Base-by-base conservation (phyloP, 2,329 filamentous ascomycete species). In the Graphilbum fragrans region DNA sequence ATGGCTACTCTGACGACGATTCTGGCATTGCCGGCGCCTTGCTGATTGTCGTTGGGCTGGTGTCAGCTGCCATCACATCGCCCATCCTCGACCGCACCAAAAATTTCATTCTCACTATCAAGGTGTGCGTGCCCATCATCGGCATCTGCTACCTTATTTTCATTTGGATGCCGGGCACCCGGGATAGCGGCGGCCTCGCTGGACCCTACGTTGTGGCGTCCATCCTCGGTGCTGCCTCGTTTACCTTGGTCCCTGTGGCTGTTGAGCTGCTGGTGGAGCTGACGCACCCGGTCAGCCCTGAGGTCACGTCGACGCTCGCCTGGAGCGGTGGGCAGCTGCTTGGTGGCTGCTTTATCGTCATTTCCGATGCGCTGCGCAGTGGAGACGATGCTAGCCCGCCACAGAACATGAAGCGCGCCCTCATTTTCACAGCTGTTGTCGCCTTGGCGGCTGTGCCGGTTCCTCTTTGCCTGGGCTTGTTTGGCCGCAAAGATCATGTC, bases 11-110 rank as follows among this genome's bases (percentile, higher is more conserved):
- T 45, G 82, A 94, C 57, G 81, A 82, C 49, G 72, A 94, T 42
- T 85, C 90, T 19, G 92, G 92, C 27, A 88, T 96, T 53, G 86
- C 81, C 11, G 92, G 92, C 48, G 92, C 84, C 1, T 61, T 96
- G 9, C 72, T 96, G 27, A 96, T 96, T 56, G 70, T 94, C 37
- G 84, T 92, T 41, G 92, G 92, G 9, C 76, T 98, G 2, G 69
- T 93, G 35, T 61, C 74, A 5, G 73, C 86, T 0, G 92, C 86
- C 14, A 67, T 94, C 46, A 70, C 77, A 1, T 85, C 81, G 0
- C 90, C 90, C 0, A 69, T 95, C 50, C 75, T 94, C 47, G 92
- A 96, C 63, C 76, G 81, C 40, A 88, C 80, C 42, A 93, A 95
- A 59, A 67, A 74, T 21, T 94, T 88, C 55, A 65, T 94, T 0